Conservation (phyloP, 495 filamentous ascomycete species). For the Penicillium bovifimosum region DNA sequence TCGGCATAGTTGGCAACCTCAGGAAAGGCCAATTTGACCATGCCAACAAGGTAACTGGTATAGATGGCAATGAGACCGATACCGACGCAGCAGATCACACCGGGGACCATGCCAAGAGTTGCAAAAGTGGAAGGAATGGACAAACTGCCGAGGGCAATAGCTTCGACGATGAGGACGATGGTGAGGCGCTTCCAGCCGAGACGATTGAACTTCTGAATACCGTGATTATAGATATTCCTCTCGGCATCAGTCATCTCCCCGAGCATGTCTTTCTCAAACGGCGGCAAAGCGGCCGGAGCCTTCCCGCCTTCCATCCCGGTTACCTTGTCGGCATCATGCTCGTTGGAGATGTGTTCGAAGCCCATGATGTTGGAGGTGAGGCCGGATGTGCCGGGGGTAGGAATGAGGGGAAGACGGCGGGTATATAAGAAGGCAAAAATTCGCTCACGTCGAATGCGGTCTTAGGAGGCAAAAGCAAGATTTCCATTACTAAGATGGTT, state of each 20-base stretch:
- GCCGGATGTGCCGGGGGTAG: not conserved
- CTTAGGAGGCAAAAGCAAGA: constrained; percentile 10
- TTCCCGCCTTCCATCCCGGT: constrained; percentile 18
- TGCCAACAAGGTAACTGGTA: constrained; percentile 65
- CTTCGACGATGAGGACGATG: constrained; percentile 54
- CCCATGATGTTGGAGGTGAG: constrained; percentile 17
- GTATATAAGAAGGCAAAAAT: constrained; percentile 13
- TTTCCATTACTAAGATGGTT: constrained; percentile 12
- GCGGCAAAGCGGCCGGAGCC: constrained; percentile 17
- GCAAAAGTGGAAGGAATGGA: constrained; percentile 56
- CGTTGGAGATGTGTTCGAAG: constrained; percentile 21
- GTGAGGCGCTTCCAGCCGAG: constrained; percentile 38
- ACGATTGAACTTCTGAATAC: constrained; percentile 29
- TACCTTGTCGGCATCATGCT: constrained; percentile 19
- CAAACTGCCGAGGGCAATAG: constrained; percentile 58
- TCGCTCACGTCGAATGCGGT: constrained; percentile 12
- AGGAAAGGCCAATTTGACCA: constrained; percentile 63
- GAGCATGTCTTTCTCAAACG: constrained; percentile 25
- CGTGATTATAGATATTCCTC: constrained; percentile 24
- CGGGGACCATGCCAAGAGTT: constrained; percentile 55
- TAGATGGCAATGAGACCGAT: constrained; percentile 65
- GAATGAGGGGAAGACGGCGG: not conserved
- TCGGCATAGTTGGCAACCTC: constrained; percentile 62
- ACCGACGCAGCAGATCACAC: constrained; percentile 47
- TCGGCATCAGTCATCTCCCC: constrained; percentile 33